Conservation (phyloP, 2,329 filamentous ascomycete species). For the Sphaerulina vaccinii region DNA sequence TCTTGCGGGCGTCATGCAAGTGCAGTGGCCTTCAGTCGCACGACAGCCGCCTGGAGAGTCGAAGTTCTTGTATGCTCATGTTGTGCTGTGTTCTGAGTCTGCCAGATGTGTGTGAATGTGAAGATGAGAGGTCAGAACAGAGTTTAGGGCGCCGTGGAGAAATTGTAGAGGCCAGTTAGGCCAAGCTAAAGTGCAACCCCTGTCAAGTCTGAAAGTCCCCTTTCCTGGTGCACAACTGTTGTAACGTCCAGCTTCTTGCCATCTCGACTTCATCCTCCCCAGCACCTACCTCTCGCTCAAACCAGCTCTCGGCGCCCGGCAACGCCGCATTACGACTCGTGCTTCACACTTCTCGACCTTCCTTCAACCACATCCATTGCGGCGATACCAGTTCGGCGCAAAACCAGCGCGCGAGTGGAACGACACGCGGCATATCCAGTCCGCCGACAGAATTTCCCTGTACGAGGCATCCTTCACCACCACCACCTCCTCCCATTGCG, state of each 20-base stretch:
- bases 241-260: conserved; percentile 17
- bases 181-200: conserved; percentile 1
- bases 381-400: conserved; percentile 12
- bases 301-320: conserved; percentile 13
- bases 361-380: conserved; percentile 7
- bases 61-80: background rate
- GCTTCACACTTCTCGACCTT: conserved; percentile 22
- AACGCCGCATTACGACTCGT: conserved; percentile 10
- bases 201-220: conserved; percentile 8
- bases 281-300: conserved; percentile 11
- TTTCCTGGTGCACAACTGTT: conserved; percentile 8
- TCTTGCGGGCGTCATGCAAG: conserved; percentile 4
- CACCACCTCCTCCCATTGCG: conserved; percentile 8
- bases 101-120: background rate
- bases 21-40: background rate
- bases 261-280: conserved; percentile 8
- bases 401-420: conserved; percentile 19
- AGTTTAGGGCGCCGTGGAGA: conserved; percentile 16
- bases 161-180: conserved; percentile 12
- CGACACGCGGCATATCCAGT: conserved; percentile 26
- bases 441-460: conserved; percentile 21
- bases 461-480: conserved; percentile 13
- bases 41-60: background rate
- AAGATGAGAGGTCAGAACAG: conserved; percentile 5
- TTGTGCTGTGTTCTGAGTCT: background rate